Percentiles rank a stretch among this genome's conserved stretches.
These are phyloP conservation scores for Basidioascus undulatus DNA, from an alignment of 768 basidiomycete species.

Conservation along the genomic window DNA sequence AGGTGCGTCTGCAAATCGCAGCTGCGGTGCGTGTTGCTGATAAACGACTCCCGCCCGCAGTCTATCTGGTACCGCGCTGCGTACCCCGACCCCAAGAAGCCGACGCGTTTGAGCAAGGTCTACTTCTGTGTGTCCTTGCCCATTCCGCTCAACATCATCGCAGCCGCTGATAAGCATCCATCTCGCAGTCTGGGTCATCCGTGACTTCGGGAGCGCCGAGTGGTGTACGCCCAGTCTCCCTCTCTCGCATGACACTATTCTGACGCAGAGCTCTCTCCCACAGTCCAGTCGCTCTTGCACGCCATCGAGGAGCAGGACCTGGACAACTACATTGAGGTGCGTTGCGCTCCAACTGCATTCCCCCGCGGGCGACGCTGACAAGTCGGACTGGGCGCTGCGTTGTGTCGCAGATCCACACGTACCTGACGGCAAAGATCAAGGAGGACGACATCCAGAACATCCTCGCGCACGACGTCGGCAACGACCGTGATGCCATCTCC, in stretches of 20 bases:
- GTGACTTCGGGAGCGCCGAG: slow-evolving; percentile 67
- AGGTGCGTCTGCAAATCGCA: slow-evolving; percentile 21
- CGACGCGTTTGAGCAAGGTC: slow-evolving; percentile 65
- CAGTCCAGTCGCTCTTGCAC: slow-evolving; percentile 60
- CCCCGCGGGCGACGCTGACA: not conserved
- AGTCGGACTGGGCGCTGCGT: not conserved
- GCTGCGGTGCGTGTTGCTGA: not conserved
- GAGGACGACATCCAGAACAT: slow-evolving; percentile 46
- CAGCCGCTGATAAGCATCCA: too few relatives aligned
- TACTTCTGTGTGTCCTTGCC: slow-evolving; percentile 6
- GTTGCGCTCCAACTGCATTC: not conserved
- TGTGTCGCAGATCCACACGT: slow-evolving; percentile 56
- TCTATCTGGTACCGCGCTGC: slow-evolving; percentile 95
- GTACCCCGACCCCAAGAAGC: slow-evolving; percentile 40
- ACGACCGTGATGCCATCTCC: slow-evolving; percentile 77
- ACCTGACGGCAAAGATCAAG: slow-evolving; percentile 71
- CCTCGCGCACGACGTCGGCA: slow-evolving; percentile 60
- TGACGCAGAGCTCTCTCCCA: not conserved
- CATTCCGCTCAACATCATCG: not conserved
- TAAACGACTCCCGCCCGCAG: slow-evolving; percentile 40
- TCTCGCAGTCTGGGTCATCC: slow-evolving; percentile 61
- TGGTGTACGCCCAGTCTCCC: slow-evolving; percentile 22
- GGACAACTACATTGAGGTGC: slow-evolving; percentile 34
- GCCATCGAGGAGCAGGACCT: slow-evolving; percentile 85
- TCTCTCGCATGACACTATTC: too few relatives aligned